Percentiles rank a stretch among this genome's conserved stretches.
Conservation (phyloP, 371 early-diverging fungal species). For the Lichtheimia hyalospora region DNA sequence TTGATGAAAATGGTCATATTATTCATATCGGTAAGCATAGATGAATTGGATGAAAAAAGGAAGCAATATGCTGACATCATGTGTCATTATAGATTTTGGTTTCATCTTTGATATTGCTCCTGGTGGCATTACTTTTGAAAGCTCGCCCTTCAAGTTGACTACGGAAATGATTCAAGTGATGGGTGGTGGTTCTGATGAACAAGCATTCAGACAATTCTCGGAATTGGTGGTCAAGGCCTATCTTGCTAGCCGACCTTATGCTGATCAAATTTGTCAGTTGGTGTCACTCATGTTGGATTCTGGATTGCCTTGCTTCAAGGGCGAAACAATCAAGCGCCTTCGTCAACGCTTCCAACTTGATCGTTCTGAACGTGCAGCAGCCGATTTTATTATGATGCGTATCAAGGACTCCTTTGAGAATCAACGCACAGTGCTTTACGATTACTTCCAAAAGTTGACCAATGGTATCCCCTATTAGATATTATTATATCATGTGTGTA, state of each 20-base stretch:
- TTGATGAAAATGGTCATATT: slow-evolving; percentile 96
- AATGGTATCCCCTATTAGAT: slow-evolving; percentile 63
- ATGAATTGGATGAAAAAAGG: background rate
- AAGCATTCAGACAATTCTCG: slow-evolving; percentile 84
- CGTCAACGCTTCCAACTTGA: slow-evolving; percentile 91
- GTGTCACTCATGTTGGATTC: slow-evolving; percentile 94
- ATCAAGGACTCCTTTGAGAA: slow-evolving; percentile 93
- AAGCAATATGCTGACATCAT: background rate
- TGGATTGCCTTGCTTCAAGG: slow-evolving; percentile 98
- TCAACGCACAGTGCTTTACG: slow-evolving; percentile 81
- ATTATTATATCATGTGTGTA: background rate
- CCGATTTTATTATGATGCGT: slow-evolving; percentile 90
- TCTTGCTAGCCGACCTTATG: slow-evolving; percentile 88
- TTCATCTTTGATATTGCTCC: slow-evolving; percentile 99
- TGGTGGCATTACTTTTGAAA: slow-evolving; percentile 98
- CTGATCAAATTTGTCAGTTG: slow-evolving; percentile 90
- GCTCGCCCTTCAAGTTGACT: slow-evolving; percentile 98
- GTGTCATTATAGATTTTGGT: slow-evolving; percentile 84
- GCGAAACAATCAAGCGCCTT: slow-evolving; percentile 86
- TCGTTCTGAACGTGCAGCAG: slow-evolving; percentile 87
- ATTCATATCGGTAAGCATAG: slow-evolving; percentile 89
- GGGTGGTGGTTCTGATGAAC: slow-evolving; percentile 86
- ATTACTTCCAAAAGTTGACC: slow-evolving; percentile 88
- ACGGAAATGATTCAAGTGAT: slow-evolving; percentile 97
- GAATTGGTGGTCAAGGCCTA: slow-evolving; percentile 93